phyloP scores from a whole-genome alignment of 129 eudicot genomes.

The Artemisia tridentata region DNA sequence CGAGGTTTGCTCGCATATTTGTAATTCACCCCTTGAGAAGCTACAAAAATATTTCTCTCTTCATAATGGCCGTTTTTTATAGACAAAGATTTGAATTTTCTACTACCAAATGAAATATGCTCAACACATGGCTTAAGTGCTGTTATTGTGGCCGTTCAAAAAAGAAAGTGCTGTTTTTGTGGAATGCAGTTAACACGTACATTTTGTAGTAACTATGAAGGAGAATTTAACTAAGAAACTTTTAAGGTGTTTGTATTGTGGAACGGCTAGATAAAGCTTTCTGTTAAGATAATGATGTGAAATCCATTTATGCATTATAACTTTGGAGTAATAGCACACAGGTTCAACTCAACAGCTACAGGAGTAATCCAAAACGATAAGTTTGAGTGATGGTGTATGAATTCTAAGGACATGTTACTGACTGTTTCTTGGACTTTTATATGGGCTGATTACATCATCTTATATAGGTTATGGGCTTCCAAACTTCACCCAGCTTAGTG shows the following conservation, averaged over 20 bases:
- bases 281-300: not conserved
- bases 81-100: not conserved
- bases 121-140: not conserved
- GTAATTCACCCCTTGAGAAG: not conserved
- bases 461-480: slow-evolving; percentile 81
- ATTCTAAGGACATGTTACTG: not conserved
- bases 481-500: slow-evolving; percentile 65
- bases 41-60: not conserved
- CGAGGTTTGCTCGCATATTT: not conserved
- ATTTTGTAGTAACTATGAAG: no score
- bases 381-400: not conserved
- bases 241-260: not conserved
- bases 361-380: not conserved
- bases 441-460: not conserved
- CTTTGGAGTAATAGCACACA: not conserved
- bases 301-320: not conserved
- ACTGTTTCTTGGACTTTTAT: not conserved
- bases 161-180: no score
- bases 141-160: not conserved
- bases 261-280: not conserved
- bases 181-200: no score
- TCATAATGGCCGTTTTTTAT: not conserved
- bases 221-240: not conserved
- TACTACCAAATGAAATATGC: not conserved
- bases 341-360: not conserved